Conservation (phyloP, 1,284 basidiomycete species). For the Athelia sp. region DNA sequence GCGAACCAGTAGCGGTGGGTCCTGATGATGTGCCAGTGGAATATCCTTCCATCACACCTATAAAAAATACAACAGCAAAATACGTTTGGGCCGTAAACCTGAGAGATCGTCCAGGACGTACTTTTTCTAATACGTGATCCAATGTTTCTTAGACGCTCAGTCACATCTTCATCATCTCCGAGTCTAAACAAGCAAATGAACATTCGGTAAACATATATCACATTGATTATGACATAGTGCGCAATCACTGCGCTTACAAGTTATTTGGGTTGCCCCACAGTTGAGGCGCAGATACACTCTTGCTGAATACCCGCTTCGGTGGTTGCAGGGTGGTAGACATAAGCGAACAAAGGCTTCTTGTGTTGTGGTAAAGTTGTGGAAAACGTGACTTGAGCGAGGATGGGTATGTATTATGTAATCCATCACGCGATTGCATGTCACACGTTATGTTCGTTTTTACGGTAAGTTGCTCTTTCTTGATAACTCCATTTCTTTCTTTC, state of each 20-base stretch:
- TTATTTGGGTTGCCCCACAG: background rate
- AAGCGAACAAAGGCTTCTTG: too few species aligned
- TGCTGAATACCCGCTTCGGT: background rate
- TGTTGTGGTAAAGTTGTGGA: too few species aligned
- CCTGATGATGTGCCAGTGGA: constrained; percentile 17
- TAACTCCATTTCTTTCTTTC: too few species aligned
- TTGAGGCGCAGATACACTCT: background rate
- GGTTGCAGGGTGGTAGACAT: too few species aligned
- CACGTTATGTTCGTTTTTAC: too few species aligned
- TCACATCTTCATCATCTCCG: constrained; percentile 35
- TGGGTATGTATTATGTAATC: too few species aligned
- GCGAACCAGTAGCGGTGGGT: constrained; percentile 17
- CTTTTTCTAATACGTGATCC: constrained; percentile 47
- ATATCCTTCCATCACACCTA: constrained; percentile 51
- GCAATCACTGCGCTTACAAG: constrained; percentile 1
- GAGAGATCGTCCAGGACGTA: constrained; percentile 19
- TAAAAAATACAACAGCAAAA: constrained; percentile 20
- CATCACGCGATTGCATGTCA: too few species aligned
- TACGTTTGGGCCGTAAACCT: constrained; percentile 21
- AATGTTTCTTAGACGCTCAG: constrained; percentile 37
- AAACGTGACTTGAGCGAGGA: too few species aligned
- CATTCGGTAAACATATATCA: too few species aligned
- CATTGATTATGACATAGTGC: too few species aligned
- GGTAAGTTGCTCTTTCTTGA: too few species aligned
- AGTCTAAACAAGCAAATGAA: background rate